Base-by-base conservation (phyloP, 2,329 filamentous ascomycete species). In the Tolypocladium inflatum region DNA sequence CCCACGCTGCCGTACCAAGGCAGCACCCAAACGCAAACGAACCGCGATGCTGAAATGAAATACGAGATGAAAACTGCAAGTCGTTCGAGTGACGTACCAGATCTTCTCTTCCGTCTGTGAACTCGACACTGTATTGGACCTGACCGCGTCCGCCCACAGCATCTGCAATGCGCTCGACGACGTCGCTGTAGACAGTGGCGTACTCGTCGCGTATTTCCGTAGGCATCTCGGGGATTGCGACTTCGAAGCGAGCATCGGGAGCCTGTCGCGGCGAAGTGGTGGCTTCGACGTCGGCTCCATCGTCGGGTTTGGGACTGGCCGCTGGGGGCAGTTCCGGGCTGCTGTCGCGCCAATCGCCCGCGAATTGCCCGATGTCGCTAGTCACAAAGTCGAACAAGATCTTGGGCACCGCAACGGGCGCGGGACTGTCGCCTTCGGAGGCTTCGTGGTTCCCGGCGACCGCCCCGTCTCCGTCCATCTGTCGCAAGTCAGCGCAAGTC, bases 41-140 rank as follows among this genome's bases (percentile, higher is more conserved):
- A 37, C 30, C 13, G 13, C 19, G 11, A 13, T 19, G 13, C 2
- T 21, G 30, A 37, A 37, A 7, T 21, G 30, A 37, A 37, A 7
- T 8, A 38, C 1, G 21, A 4, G 19, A 17, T 5, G 15, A 21
- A 13, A 43, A 1, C 26, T 30, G 56, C 10, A 33, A 50, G 26
- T 6, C 19, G 26, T n/a, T 35, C 48, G 30, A 9, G 19, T 19
- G 30, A 57, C 57, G 30, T 71, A 81, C 79, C 63, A 72, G 59
- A 57, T 78, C 71, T 61, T 74, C 63, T 55, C 73, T 70, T 30
- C 78, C 78, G 62, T 80, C 78, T 37, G 73, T 73, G 54, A 79
- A 80, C 59, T 79, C 76, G 13, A 77, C 68, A 5, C 63, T 66
- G 50, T 75, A 77, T 26, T 65, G 66, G 2, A 64, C 26, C 11